A percentile compares a stretch with the other conserved stretches of the same genome.
Conservation (phyloP, 2,329 filamentous ascomycete genomes). For the Elsinoe batatas region DNA sequence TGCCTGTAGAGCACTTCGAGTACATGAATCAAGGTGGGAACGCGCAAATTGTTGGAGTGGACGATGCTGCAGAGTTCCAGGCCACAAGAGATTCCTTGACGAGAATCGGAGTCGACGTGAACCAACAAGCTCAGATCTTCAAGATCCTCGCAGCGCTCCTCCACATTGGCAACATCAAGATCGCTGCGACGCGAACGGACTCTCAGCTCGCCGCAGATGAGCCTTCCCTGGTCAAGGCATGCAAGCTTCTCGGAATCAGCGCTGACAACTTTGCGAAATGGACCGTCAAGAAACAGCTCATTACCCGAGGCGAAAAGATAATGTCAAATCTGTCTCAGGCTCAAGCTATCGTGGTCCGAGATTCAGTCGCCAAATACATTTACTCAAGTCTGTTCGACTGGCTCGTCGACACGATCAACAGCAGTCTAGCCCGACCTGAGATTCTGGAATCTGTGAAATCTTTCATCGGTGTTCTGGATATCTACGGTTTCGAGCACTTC, state of each 20-base stretch:
- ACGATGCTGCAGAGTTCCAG: conserved; percentile 88
- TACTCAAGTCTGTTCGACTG: conserved; percentile 98
- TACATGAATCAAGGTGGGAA: conserved; percentile 94
- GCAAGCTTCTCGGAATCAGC: conserved; percentile 78
- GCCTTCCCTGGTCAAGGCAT: conserved; percentile 71
- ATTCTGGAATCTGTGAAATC: conserved; percentile 72
- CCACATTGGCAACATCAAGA: conserved; percentile 94
- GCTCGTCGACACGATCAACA: conserved; percentile 96
- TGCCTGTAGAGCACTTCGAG: conserved; percentile 82
- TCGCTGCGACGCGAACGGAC: conserved; percentile 79
- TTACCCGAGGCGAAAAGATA: conserved; percentile 95
- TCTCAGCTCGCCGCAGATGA: conserved; percentile 73
- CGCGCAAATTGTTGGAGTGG: conserved; percentile 83
- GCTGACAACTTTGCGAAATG: conserved; percentile 82
- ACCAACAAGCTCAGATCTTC: conserved; percentile 78
- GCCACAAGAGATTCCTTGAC: conserved; percentile 77
- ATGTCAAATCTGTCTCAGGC: conserved; percentile 89
- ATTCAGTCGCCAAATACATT: conserved; percentile 97
- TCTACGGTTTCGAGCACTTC: conserved; percentile 98
- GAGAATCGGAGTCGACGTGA: conserved; percentile 71
- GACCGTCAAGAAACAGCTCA: conserved; percentile 97
- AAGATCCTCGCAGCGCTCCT: conserved; percentile 79
- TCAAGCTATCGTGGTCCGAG: conserved; percentile 85
- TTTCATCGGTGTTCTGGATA: conserved; percentile 98
- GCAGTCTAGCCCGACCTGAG: conserved; percentile 77